Percentiles rank a stretch among this genome's conserved stretches.
These are phyloP conservation scores for Lolium multiflorum DNA, from an alignment of 176 grass and related monocot species.

Conservation along the genomic window DNA sequence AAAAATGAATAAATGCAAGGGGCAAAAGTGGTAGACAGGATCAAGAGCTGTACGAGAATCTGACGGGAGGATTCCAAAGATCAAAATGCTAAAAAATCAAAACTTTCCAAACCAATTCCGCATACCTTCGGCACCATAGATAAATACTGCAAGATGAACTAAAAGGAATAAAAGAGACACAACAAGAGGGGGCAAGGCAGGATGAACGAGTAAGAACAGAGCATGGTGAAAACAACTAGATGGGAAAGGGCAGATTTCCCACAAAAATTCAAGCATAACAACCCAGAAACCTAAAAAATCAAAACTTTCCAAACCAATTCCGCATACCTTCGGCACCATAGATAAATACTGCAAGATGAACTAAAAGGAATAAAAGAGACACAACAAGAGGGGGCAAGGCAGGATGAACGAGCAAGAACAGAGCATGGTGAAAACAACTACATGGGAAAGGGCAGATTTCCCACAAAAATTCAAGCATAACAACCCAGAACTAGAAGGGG, in stretches of 20 bases:
- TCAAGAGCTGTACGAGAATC: constrained; percentile 20
- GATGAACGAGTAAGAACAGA: constrained; percentile 20
- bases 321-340: background rate
- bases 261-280: constrained; percentile 22
- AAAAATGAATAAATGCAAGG: constrained; percentile 37
- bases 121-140: constrained; percentile 5
- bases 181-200: constrained; percentile 24
- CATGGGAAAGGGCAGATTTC: background rate
- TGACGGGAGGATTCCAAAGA: constrained; percentile 32
- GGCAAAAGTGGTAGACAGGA: constrained; percentile 9
- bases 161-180: background rate
- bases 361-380: background rate
- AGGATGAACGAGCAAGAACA: constrained; percentile 27
- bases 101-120: background rate
- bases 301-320: constrained; percentile 26
- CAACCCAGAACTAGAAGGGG: background rate
- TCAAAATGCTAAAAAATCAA: constrained; percentile 11
- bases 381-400: constrained; percentile 16
- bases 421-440: background rate
- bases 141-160: constrained; percentile 18
- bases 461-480: constrained; percentile 25
- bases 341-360: constrained; percentile 21
- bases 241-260: background rate
- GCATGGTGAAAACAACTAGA: background rate
- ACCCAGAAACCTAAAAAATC: background rate